Evolutionary conservation across 345 rosid species (phyloP), one percentile per base, ranked within the genome.

Genomic region (Cardamine resedifolia): DNA sequence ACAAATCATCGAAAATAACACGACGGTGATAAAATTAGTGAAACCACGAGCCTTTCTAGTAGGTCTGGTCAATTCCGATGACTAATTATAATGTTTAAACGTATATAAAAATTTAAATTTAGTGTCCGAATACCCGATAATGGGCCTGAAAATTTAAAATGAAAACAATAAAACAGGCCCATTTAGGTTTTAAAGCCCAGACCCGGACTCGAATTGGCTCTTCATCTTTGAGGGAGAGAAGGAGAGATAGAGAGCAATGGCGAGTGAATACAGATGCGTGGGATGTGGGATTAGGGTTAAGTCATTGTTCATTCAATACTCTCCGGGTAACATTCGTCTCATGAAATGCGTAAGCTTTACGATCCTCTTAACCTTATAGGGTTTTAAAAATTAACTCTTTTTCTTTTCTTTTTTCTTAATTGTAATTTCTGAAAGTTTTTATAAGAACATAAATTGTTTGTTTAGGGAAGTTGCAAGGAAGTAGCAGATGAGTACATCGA

Each of bases 401-500:
- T 7, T 4, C 0, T 23, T 6, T 9, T 5, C n/a, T n/a, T 6
- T 8, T 66, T 12, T 53, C 16, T 9, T 5, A 15, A 58, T 19
- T 27, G 19, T 10, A 45, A 11, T 50, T 50, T 66, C 10, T 16
- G 9, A 4, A 67, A 52, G 64, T 75, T 68, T 59, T 68, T 68
- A 59, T 58, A 26, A 51, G 28, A 31, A 33, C 6, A n/a, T 4
- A 5, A 10, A n/a, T 56, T 73, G 48, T 58, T 15, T 73, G 62
- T 59, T 61, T 55, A 85, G 98, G 87, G 79, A 59, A 87, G 80
- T 4, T 88, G 95, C 84, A 84, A 84, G 78, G 84, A 88, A 33
- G 83, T 84, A 58, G 92, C 95, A 4, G 96, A 90, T 57, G 85
- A 84, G 64, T 90, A 92, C 66, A 84, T 88, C 62, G 96, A 92